phyloP scores from a whole-genome alignment of 345 rosid species.

The Physaria fendleri region DNA sequence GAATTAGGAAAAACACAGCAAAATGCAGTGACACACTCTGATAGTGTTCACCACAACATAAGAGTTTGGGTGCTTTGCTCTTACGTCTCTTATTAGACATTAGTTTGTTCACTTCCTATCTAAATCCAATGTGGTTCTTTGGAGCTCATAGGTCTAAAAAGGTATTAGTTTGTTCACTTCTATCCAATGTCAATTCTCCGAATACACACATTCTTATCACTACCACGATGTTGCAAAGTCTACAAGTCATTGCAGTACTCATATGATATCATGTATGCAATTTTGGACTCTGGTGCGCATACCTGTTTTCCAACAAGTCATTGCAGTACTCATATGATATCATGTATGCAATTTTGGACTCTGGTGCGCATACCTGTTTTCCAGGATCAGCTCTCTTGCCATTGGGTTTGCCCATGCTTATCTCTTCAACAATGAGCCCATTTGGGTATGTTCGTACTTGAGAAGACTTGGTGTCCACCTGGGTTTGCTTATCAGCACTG shows the following conservation, averaged over 20 bases:
- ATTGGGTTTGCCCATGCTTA: conserved; percentile 82
- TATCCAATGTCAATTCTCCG: neutral
- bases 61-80: neutral
- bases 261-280: neutral
- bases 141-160: neutral
- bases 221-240: neutral
- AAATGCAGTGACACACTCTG: neutral
- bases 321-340: neutral
- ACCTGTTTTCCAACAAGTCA: too few relatives aligned
- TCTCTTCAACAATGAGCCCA: conserved; percentile 80
- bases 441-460: conserved; percentile 66
- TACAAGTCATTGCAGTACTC: neutral
- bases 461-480: conserved; percentile 45
- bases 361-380: conserved; percentile 40
- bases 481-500: conserved; percentile 24
- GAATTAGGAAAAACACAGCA: neutral
- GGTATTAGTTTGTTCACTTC: neutral
- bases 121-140: neutral
- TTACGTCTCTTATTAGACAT: neutral
- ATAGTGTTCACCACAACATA: neutral
- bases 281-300: neutral
- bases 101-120: neutral
- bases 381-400: conserved; percentile 87
- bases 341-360: neutral
- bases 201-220: neutral